Evolutionary conservation across 2,329 filamentous ascomycete genomes (phyloP).

Genomic region (Pseudofabraea citricarpa): DNA sequence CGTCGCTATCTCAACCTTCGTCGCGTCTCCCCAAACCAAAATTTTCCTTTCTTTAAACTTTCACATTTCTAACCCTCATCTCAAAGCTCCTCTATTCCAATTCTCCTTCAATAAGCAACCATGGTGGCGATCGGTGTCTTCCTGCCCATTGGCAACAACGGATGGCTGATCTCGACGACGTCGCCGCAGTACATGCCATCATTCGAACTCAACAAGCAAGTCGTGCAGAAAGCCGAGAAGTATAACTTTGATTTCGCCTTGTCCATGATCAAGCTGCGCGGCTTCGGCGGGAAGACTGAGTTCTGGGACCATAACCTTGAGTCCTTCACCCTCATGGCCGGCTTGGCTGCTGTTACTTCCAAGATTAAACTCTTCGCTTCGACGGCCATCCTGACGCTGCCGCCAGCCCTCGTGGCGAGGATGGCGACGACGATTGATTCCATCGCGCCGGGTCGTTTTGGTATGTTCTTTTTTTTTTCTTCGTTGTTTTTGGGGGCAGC

Average conservation of each 20-base stretch:
- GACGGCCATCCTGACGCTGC: conserved; percentile 22
- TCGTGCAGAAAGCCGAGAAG: conserved; percentile 20
- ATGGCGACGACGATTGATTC: conserved; percentile 26
- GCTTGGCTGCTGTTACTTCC: conserved; percentile 23
- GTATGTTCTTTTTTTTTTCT: too few relatives aligned
- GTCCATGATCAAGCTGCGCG: conserved; percentile 25
- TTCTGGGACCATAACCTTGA: conserved; percentile 28
- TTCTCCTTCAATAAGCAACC: not conserved
- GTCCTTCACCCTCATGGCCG: conserved; percentile 26
- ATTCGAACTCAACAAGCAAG: conserved; percentile 23
- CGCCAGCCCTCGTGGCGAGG: conserved; percentile 21
- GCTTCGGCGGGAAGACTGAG: conserved; percentile 23
- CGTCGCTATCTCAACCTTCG: not conserved
- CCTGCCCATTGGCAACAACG: conserved; percentile 20
- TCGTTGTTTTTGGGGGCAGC: too few relatives aligned
- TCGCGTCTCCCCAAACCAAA: not conserved
- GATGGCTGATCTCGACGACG: conserved; percentile 25
- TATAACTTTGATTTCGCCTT: conserved; percentile 26
- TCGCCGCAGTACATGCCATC: conserved; percentile 24
- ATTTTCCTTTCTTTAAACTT: not conserved
- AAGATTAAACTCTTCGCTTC: conserved; percentile 26
- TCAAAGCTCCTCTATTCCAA: not conserved
- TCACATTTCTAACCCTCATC: not conserved
- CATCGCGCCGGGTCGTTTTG: conserved; percentile 24
- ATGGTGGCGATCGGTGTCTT: conserved; percentile 3